Evolutionary conservation across 352 stramenopile genomes (phyloP).

Genomic region (Globisporangium splendens): DNA sequence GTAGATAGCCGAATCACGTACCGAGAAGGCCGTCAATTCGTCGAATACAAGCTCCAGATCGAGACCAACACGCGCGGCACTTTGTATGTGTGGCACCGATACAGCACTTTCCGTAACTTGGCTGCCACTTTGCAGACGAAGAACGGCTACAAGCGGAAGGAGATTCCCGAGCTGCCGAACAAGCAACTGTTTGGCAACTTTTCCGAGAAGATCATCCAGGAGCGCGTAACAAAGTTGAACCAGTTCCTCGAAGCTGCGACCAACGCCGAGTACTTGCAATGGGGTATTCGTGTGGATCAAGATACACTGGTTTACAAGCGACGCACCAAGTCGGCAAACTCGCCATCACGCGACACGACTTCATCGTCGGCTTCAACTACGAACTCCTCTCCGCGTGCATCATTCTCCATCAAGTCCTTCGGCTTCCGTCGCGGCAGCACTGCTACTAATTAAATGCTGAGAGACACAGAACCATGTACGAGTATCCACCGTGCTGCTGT

Average conservation of each 20-base stretch:
- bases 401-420: slow-evolving; percentile 73
- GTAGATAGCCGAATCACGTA: too few relatives aligned
- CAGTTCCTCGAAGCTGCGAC: slow-evolving; percentile 72
- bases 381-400: slow-evolving; percentile 51
- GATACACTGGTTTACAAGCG: slow-evolving; percentile 76
- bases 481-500: too few relatives aligned
- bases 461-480: too few relatives aligned
- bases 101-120: too few relatives aligned
- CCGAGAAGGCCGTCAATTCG: too few relatives aligned
- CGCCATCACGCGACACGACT: slow-evolving; percentile 38
- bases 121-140: too few relatives aligned
- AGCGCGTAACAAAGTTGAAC: slow-evolving; percentile 68
- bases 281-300: slow-evolving; percentile 71
- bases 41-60: too few relatives aligned
- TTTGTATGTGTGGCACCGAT: too few relatives aligned
- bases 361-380: slow-evolving; percentile 36
- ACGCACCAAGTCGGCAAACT: slow-evolving; percentile 42
- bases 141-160: too few relatives aligned
- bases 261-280: slow-evolving; percentile 71
- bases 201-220: slow-evolving; percentile 73
- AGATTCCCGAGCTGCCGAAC: slow-evolving; percentile 64
- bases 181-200: slow-evolving; percentile 75
- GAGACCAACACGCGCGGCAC: too few relatives aligned
- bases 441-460: too few relatives aligned
- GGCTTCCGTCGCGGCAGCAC: slow-evolving; percentile 65